Evolutionary conservation across 2,329 filamentous ascomycete genomes (phyloP).

Genomic region (Ceratocystis smalleyi): DNA sequence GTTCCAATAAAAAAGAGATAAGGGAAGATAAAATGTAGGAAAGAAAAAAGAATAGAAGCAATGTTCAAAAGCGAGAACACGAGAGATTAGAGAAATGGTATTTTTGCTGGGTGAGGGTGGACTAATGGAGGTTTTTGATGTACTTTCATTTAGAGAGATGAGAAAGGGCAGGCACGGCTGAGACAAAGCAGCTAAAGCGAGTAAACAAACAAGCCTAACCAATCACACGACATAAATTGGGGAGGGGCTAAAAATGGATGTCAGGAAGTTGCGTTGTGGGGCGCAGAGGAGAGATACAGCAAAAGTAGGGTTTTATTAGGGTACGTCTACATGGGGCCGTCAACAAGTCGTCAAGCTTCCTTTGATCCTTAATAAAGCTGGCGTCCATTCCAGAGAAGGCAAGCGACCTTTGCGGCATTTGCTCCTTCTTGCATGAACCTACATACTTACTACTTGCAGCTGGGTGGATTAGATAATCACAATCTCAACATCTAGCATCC

Average conservation of each 20-base stretch:
- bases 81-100: constrained; percentile 4
- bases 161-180: constrained; percentile 9
- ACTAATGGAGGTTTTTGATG: neutral
- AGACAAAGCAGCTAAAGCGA: constrained; percentile 10
- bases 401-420: neutral
- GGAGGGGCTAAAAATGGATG: neutral
- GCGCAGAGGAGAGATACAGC: neutral
- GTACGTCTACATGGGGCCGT: neutral
- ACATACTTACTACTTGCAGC: no score
- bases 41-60: neutral
- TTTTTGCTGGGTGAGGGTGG: neutral
- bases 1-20: neutral
- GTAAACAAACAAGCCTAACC: constrained; percentile 14
- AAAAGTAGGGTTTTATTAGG: neutral
- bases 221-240: constrained; percentile 3
- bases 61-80: neutral
- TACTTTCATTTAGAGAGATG: constrained; percentile 14
- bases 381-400: neutral
- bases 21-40: neutral
- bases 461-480: no score
- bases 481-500: no score
- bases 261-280: neutral
- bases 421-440: neutral
- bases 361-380: no score
- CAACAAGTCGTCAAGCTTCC: neutral